Conservation (phyloP, 129 eudicot species). For the Oenanthe sinensis region DNA sequence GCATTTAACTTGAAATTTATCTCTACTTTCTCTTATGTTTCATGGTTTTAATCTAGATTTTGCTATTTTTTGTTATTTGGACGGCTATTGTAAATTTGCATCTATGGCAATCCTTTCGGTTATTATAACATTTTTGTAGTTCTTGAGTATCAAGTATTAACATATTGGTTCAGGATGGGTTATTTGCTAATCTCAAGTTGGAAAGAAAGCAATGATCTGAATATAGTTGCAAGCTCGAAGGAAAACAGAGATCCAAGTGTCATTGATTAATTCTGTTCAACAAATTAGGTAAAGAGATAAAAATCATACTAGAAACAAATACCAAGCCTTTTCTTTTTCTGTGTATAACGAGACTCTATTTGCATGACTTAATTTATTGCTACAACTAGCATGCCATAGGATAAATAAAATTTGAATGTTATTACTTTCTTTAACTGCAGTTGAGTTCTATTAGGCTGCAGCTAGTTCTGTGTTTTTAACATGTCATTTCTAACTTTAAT, state of each 20-base stretch:
- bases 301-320: neutral
- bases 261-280: neutral
- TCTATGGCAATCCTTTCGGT: neutral
- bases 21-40: neutral
- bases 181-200: neutral
- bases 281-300: neutral
- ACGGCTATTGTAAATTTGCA: neutral
- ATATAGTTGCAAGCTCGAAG: neutral
- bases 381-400: neutral
- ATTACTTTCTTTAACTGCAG: neutral
- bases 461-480: neutral
- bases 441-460: neutral
- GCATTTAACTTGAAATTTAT: neutral
- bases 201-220: neutral
- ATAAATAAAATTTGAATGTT: neutral
- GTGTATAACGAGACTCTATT: neutral
- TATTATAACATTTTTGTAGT: neutral
- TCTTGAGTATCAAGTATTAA: neutral
- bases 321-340: neutral
- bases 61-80: neutral
- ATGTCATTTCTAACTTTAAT: constrained; percentile 24
- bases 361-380: neutral
- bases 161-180: neutral
- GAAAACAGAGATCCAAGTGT: neutral
- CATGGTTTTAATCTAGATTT: neutral